Conservation (phyloP, 345 rosid species). For the Rhizophora apiculata region DNA sequence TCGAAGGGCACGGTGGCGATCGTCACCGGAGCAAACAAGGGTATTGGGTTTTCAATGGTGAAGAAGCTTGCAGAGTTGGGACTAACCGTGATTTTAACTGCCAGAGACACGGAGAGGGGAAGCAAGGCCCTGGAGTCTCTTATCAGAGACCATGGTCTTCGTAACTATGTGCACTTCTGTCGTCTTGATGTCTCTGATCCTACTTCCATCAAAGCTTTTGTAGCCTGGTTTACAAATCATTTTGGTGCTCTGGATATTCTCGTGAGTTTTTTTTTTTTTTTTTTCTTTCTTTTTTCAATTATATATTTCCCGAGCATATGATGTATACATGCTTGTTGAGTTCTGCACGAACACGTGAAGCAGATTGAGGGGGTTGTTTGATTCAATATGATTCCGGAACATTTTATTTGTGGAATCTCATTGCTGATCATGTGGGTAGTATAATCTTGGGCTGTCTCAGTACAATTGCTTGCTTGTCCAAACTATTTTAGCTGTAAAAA, state of each 20-base stretch:
- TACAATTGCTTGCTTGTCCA: too few relatives aligned
- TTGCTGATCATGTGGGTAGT: too few relatives aligned
- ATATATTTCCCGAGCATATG: too few relatives aligned
- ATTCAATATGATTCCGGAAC: too few relatives aligned
- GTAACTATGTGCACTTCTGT: slow-evolving; percentile 31
- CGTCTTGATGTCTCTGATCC: slow-evolving; percentile 62
- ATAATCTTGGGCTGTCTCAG: too few relatives aligned
- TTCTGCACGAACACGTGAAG: too few relatives aligned
- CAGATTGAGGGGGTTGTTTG: too few relatives aligned
- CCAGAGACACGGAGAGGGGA: slow-evolving; percentile 64
- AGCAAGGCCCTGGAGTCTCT: slow-evolving; percentile 47
- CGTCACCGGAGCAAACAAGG: slow-evolving; percentile 88
- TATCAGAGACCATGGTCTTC: slow-evolving; percentile 34
- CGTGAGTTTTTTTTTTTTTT: slow-evolving; percentile 34
- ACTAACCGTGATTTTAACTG: slow-evolving; percentile 65
- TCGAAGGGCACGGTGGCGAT: slow-evolving; percentile 55
- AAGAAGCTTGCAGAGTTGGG: slow-evolving; percentile 60
- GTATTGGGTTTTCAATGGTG: slow-evolving; percentile 75
- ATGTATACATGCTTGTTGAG: too few relatives aligned
- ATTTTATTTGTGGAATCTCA: too few relatives aligned
- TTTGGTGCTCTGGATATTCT: slow-evolving; percentile 63
- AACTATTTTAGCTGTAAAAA: too few relatives aligned
- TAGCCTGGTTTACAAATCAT: slow-evolving; percentile 37
- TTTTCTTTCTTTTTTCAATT: too few relatives aligned
- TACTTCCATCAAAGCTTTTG: slow-evolving; percentile 55